Evolutionary conservation across 345 rosid species (phyloP), one percentile per base, ranked within the genome.

Genomic region (Raphanus raphanistrum): DNA sequence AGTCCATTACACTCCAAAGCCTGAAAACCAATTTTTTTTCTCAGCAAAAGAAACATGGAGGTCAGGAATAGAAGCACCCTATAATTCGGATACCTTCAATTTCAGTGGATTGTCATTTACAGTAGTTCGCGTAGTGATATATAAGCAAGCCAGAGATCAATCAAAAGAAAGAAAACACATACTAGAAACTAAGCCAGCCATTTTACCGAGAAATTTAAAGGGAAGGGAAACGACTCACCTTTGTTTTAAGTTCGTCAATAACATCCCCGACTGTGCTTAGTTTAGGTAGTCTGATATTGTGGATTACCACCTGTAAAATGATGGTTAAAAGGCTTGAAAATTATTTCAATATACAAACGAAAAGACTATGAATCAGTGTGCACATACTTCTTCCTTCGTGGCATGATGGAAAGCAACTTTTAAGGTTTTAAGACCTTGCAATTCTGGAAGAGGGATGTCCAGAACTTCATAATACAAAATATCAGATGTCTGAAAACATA

Each of bases 371-470:
- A 36, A 79, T 26, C n/a, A 61, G 62, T 31, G 45, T 21, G 75
- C 36, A 80, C 93, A 81, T 82, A 88, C 99, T 83, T 91, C 98
- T 57, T 95, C 97, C 81, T 89, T 93, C 6, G 82, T 82, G 69
- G 96, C 89, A 79, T 86, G 89, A 82, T 88, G 92, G 82, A 91
- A 91, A 77, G 92, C 91, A 71, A 95, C 92, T 87, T 90, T 91
- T 62, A 92, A 84, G 71, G 90, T 93, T 78, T 95, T 95, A 79
- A 93, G 75, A 78, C 92, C 88, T 87, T 93, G 96, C 79, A 95
- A 83, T 76, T 95, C 96, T 45, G 99, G 98, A 58, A 95, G 94
- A 73, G 99, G 99, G 75, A 92, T 88, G 84, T 95, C 99, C 82
- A 95, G 83, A 33, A 89, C 92, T 88, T 95, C 99, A 73, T 90